A percentile compares a stretch with the other conserved stretches of the same genome.
phyloP scores from a whole-genome alignment of 306 rosid species.

The Chamaecrista fasciculata region DNA sequence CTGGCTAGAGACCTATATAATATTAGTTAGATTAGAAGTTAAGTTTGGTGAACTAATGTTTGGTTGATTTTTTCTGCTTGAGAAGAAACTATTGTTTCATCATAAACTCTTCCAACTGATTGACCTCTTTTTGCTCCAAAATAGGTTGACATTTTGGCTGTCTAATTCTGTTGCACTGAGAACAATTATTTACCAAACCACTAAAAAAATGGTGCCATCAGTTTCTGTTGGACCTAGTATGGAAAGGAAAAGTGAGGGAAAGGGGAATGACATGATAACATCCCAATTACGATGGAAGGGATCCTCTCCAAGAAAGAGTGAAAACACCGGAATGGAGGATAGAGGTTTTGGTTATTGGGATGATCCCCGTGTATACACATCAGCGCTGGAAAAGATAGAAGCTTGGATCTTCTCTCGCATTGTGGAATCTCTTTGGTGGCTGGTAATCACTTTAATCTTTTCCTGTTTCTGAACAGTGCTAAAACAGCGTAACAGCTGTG shows the following conservation, averaged over 20 bases:
- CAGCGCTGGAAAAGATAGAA: conserved; percentile 72
- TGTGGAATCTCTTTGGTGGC: conserved; percentile 91
- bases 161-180: conserved; percentile 69
- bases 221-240: conserved; percentile 37
- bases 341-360: conserved; percentile 61
- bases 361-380: conserved; percentile 44
- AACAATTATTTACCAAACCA: conserved; percentile 52
- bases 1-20: conserved; percentile 3
- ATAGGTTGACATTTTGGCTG: conserved; percentile 80
- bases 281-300: conserved; percentile 54
- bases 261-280: conserved; percentile 32
- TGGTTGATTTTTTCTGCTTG: conserved; percentile 2
- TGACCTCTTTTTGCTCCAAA: conserved; percentile 20
- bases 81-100: neutral
- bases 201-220: conserved; percentile 29
- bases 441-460: conserved; percentile 41
- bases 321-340: conserved; percentile 30
- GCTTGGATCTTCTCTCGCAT: conserved; percentile 85
- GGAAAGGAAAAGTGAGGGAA: conserved; percentile 43
- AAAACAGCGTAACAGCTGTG: neutral
- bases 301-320: conserved; percentile 39
- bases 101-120: conserved; percentile 17
- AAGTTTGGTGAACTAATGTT: conserved; percentile 31
- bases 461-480: conserved; percentile 11
- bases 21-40: conserved; percentile 14